Evolutionary conservation across 768 basidiomycete genomes (phyloP).

Genomic region (Lactifluus piperatus): DNA sequence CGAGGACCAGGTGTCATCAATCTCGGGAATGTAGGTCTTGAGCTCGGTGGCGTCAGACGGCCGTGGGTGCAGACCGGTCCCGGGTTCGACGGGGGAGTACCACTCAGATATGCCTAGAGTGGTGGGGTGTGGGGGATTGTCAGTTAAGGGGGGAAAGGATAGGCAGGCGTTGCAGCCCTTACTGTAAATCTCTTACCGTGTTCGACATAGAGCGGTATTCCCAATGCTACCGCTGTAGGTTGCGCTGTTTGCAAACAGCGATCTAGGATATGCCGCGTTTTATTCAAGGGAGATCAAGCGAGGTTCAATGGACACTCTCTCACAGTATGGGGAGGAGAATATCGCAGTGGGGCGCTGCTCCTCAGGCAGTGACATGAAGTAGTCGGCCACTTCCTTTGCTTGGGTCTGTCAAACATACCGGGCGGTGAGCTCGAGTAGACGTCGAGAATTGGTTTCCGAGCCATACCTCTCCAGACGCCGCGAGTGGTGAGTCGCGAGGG

Average conservation of each 20-base stretch:
- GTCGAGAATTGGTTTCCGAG: not conserved
- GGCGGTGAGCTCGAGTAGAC: not conserved
- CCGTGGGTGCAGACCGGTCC: constrained; percentile 69
- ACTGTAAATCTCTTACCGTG: constrained; percentile 43
- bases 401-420: constrained; percentile 40
- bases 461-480: constrained; percentile 58
- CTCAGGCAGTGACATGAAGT: constrained; percentile 55
- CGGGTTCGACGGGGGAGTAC: constrained; percentile 62
- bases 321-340: constrained; percentile 82
- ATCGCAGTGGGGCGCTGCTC: constrained; percentile 66
- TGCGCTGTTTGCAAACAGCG: constrained; percentile 79
- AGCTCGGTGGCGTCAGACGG: constrained; percentile 50
- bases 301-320: constrained; percentile 20
- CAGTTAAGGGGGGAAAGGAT: not conserved
- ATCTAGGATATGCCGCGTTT: constrained; percentile 37
- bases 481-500: constrained; percentile 66
- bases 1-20: constrained; percentile 52
- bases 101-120: constrained; percentile 60
- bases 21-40: constrained; percentile 43
- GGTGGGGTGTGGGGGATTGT: not conserved
- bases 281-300: not conserved
- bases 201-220: constrained; percentile 67
- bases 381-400: constrained; percentile 60
- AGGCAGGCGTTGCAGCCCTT: no score
- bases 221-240: constrained; percentile 52